Evolutionary conservation across 495 filamentous ascomycete genomes (phyloP).

Genomic region (Xylaria telfairii): DNA sequence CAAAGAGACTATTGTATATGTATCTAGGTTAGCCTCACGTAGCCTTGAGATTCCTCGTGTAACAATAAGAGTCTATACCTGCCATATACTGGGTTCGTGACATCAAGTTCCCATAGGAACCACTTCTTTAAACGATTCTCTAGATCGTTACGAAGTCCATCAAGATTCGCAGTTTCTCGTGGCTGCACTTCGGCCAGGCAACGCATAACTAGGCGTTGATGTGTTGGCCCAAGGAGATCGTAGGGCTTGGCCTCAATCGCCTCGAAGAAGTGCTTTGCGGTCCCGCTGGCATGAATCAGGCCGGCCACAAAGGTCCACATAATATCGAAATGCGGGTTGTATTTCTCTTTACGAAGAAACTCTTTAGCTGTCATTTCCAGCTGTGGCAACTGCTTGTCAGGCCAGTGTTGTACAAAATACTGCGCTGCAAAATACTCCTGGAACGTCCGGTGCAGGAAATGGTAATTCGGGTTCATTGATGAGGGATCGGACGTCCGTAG

Average conservation of each 20-base stretch:
- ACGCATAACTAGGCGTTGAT: background rate
- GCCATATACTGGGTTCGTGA: no score
- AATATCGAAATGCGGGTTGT: constrained; percentile 38
- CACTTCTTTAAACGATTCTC: no score
- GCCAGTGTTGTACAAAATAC: background rate
- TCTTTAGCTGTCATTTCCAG: background rate
- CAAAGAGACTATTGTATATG: no score
- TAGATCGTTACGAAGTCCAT: no score
- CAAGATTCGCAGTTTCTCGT: no score
- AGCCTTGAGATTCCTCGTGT: no score
- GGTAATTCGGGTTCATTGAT: background rate
- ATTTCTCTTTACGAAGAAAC: constrained; percentile 31
- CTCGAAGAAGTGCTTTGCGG: background rate
- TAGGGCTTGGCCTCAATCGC: background rate
- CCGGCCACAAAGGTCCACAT: constrained; percentile 45
- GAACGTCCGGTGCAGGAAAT: background rate
- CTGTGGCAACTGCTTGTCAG: no score
- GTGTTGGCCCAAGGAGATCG: background rate
- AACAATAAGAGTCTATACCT: no score
- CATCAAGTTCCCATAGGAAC: no score
- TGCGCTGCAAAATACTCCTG: background rate
- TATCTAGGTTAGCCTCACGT: no score
- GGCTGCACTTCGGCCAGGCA: background rate
- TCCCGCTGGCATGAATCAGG: constrained; percentile 26
- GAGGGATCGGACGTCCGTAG: background rate